Base-by-base conservation (phyloP, 2,329 filamentous ascomycete genomes). In the Trematosphaeria pertusa region DNA sequence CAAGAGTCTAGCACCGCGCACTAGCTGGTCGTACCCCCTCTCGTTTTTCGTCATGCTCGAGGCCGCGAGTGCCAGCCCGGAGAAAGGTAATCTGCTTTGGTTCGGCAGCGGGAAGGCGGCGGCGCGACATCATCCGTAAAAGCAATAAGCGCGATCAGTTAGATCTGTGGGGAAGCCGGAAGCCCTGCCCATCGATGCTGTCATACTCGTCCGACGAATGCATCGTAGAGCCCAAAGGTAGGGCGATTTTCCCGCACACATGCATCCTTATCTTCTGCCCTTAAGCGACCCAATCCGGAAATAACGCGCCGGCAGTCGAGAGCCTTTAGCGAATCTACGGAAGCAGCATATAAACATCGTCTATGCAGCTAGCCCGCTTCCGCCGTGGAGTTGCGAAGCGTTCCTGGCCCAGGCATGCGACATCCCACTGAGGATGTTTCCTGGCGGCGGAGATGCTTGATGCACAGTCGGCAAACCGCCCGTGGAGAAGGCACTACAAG, bases 221-320 rank as follows among this genome's bases (percentile, higher is more conserved):
- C 26, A 42, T 22, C 20, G 9, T 20, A 12, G 21, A 1, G 5
- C 20, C 11, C 22, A 28, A 30, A 44, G n/a, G 36, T 46, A 31
- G 22, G 28, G 41, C 30, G 59, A 63, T 58, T 44, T 46, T 40
- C 43, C 26, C 28, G 31, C 36, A 40, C 43, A 47, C 59, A 66
- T 67, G 65, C 65, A 56, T 56, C 59, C 67, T 71, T 71, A 71
- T 71, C 67, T 70, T 54, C 60, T 22, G 38, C 37, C 30, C 40
- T 15, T 46, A 48, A 52, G 47, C 44, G 49, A 39, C 22, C 54
- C 40, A 43, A 43, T 64, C 54, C 39, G 38, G 54, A 61, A 17
- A 40, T 67, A 65, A 65, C 50, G 60, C 42, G 26, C n/a, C n/a
- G n/a, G n/a, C n/a, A n/a, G n/a, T n/a, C n/a, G n/a, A n/a, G n/a